Evolutionary conservation across 495 filamentous ascomycete genomes (phyloP).

Genomic region (Durotheca rogersii): DNA sequence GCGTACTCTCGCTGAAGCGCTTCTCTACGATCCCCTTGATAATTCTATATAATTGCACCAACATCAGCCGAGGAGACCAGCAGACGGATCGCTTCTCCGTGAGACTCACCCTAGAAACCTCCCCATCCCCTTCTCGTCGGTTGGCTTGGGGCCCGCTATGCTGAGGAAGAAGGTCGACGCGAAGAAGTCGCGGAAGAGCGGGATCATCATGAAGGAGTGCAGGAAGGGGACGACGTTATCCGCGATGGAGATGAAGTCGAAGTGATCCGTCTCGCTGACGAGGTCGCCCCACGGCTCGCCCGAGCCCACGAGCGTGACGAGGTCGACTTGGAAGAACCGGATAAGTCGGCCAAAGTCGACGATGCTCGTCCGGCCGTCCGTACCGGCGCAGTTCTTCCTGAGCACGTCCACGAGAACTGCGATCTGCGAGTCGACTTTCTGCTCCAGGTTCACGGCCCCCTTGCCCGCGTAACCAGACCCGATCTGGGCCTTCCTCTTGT

Average conservation of each 20-base stretch:
- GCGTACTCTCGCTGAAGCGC: constrained; percentile 35
- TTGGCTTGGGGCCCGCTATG: constrained; percentile 55
- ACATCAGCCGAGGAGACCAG: constrained; percentile 3
- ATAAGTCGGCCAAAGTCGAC: constrained; percentile 48
- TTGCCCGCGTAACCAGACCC: constrained; percentile 51
- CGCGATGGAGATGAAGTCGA: constrained; percentile 46
- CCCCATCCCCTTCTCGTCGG: constrained; percentile 48
- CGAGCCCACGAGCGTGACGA: constrained; percentile 51
- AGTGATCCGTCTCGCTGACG: constrained; percentile 47
- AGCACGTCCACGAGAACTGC: constrained; percentile 42
- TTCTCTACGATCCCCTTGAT: constrained; percentile 35
- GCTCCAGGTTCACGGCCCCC: constrained; percentile 49
- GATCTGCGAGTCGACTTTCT: constrained; percentile 47
- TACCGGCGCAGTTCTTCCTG: constrained; percentile 36
- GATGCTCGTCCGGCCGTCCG: constrained; percentile 23
- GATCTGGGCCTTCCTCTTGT: constrained; percentile 41
- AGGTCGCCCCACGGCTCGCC: constrained; percentile 55
- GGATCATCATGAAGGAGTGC: constrained; percentile 32
- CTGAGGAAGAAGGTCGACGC: constrained; percentile 48
- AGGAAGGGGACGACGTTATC: constrained; percentile 36
- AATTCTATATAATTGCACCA: constrained; percentile 23
- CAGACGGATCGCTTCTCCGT: neutral
- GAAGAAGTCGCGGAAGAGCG: constrained; percentile 34
- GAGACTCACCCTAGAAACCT: constrained; percentile 41
- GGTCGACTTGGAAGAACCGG: constrained; percentile 54